Base-by-base conservation (phyloP, 441 rosid species). In the Dalechampia spathulata region DNA sequence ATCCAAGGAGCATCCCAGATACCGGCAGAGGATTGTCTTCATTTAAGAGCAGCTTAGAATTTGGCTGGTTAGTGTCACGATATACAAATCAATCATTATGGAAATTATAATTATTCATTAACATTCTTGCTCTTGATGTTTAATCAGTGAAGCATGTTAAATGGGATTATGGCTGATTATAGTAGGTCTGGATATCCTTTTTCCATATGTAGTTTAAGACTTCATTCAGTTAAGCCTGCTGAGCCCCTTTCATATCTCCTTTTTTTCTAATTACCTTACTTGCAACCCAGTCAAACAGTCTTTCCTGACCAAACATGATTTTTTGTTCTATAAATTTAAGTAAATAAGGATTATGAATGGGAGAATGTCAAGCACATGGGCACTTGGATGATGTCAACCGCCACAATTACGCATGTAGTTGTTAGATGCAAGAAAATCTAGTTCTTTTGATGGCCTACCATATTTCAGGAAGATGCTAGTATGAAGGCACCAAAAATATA, bases 21-120 rank as follows among this genome's bases (percentile, higher is more conserved):
- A 47, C 52, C 26, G 73, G 64, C 51, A 75, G 91, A 51, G 87
- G 86, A 68, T 77, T 80, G 55, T 46, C 78, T 55, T 72, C 79
- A 60, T 61, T 71, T 52, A 74, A 73, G 63, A 72, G 83, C 55
- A 79, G 93, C 70, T 43, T 66, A 55, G 90, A 75, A 69, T 80
- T 71, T 68, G 83, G 88, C 77, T 83, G 98, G 98, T 87, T 42
- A 62, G 86, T 66, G 23, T 20, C 41, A 12, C 27, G 43, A 42
- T 42, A 22, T 34, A 14, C 4, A 15, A 15, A 11, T 48, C 36
- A 38, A 34, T 54, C 4, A 16, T 41, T 41, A 30, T 38, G 42
- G 3, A 6, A 26, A 49, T 27, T 6, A 16, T 8, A 28, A 49
- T 49, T 16, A 10, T 17, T 28, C 30, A n/a, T 10, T 50, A 17